A percentile compares a stretch with the other conserved stretches of the same genome.
These are phyloP conservation scores for Allomyces macrogynus DNA, from an alignment of 192 early-diverging fungal genomes.

Conservation along the genomic window DNA sequence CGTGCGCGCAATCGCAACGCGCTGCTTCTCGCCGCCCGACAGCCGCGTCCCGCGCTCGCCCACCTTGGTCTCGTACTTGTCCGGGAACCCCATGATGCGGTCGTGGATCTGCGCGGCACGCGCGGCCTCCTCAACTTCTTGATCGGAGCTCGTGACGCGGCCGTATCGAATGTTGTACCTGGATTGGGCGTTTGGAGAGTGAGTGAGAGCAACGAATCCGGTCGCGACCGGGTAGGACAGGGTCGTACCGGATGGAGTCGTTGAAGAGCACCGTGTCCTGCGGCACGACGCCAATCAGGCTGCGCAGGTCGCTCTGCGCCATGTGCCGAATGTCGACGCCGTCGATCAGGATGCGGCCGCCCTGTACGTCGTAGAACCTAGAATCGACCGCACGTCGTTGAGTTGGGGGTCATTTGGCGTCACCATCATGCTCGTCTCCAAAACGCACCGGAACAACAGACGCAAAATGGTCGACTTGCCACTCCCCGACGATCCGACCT, in stretches of 20 bases:
- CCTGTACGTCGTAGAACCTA: constrained; percentile 60
- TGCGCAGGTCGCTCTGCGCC: constrained; percentile 50
- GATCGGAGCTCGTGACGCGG: constrained; percentile 14
- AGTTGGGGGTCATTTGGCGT: too few species aligned
- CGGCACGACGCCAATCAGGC: constrained; percentile 79
- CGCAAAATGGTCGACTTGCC: constrained; percentile 53
- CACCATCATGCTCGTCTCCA: too few species aligned
- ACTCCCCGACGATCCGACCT: constrained; percentile 23
- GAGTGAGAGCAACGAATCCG: too few species aligned
- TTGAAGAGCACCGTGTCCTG: constrained; percentile 94
- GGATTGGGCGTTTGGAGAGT: too few species aligned
- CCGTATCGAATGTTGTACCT: constrained; percentile 76
- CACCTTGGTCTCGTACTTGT: constrained; percentile 42
- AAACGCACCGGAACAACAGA: constrained; percentile 43
- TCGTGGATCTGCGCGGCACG: constrained; percentile 36
- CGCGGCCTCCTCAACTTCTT: constrained; percentile 38
- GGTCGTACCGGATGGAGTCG: constrained; percentile 61
- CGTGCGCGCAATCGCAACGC: constrained; percentile 68
- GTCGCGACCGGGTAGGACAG: too few species aligned
- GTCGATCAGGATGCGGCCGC: constrained; percentile 69
- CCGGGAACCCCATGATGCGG: constrained; percentile 30
- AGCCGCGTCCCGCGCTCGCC: constrained; percentile 51
- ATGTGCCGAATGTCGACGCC: constrained; percentile 53
- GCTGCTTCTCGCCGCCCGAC: constrained; percentile 50
- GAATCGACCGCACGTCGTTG: too few species aligned